phyloP scores from a whole-genome alignment of 345 rosid genomes.

The Eucalyptus shirleyi region DNA sequence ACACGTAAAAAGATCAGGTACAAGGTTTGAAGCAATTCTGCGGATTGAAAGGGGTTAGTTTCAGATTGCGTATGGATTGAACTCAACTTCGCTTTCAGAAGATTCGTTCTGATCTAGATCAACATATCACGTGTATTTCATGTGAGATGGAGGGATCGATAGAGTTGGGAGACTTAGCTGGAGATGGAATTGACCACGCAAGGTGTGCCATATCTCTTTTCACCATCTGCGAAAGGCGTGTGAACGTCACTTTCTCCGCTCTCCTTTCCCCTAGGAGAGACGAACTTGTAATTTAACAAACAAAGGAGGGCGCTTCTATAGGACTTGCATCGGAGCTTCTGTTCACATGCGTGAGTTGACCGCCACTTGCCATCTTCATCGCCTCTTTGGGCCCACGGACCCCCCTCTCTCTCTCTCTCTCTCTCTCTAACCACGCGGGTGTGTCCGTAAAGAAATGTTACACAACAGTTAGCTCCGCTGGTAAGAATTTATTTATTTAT shows the following conservation, averaged over 20 bases:
- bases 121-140: not conserved
- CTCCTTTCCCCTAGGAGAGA: not conserved
- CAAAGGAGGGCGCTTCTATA: not conserved
- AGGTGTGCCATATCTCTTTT: not conserved
- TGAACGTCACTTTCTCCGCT: not conserved
- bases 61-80: not conserved
- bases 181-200: not conserved
- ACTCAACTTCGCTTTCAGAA: not conserved
- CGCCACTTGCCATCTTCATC: not conserved
- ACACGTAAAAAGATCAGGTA: not conserved
- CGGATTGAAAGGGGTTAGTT: not conserved
- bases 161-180: not conserved
- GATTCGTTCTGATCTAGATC: not conserved
- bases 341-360: not conserved
- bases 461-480: not conserved
- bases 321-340: not conserved
- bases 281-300: not conserved
- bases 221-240: not conserved
- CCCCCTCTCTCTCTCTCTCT: not conserved
- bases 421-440: not conserved
- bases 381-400: not conserved
- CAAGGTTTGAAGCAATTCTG: not conserved
- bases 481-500: no score
- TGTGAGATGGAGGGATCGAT: not conserved
- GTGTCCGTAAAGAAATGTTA: not conserved